Evolutionary conservation across 2,329 filamentous ascomycete genomes (phyloP).

Genomic region (Atkinsonella texensis): DNA sequence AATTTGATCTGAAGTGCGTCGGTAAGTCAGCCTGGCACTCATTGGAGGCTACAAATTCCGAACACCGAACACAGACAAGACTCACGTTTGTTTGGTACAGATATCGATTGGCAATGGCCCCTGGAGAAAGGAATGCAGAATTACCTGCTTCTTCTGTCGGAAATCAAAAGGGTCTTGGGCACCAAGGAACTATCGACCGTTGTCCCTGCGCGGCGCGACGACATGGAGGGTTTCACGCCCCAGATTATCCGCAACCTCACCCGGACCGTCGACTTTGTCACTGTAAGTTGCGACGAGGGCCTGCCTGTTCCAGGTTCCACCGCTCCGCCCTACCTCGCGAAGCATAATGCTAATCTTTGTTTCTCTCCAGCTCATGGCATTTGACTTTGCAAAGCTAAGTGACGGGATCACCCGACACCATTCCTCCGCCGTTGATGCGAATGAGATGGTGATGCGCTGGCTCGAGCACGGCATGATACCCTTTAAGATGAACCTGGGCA

Average conservation of each 20-base stretch:
- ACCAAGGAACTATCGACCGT: constrained; percentile 53
- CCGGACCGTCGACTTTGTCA: constrained; percentile 51
- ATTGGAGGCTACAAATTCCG: no score
- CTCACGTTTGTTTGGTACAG: constrained; percentile 16
- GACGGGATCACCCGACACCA: constrained; percentile 54
- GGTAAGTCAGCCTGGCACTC: constrained; percentile 23
- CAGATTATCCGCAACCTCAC: constrained; percentile 46
- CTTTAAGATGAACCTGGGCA: constrained; percentile 49
- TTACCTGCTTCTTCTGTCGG: constrained; percentile 48
- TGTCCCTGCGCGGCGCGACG: constrained; percentile 47
- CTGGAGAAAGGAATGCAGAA: constrained; percentile 55
- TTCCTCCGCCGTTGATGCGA: constrained; percentile 41
- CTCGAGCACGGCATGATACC: constrained; percentile 41
- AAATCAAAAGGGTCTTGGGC: constrained; percentile 46
- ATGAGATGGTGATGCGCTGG: constrained; percentile 46
- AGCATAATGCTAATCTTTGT: not conserved
- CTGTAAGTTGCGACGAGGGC: constrained; percentile 22
- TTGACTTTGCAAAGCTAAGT: constrained; percentile 64
- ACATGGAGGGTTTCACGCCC: constrained; percentile 57
- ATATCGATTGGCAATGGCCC: constrained; percentile 56
- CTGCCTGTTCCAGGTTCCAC: not conserved
- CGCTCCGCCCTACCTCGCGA: not conserved
- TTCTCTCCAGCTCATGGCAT: constrained; percentile 46
- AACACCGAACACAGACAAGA: not conserved
- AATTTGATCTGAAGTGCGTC: constrained; percentile 47